phyloP scores from a whole-genome alignment of 1,139 yeast species.

The Zygosaccharomyces sapae region DNA sequence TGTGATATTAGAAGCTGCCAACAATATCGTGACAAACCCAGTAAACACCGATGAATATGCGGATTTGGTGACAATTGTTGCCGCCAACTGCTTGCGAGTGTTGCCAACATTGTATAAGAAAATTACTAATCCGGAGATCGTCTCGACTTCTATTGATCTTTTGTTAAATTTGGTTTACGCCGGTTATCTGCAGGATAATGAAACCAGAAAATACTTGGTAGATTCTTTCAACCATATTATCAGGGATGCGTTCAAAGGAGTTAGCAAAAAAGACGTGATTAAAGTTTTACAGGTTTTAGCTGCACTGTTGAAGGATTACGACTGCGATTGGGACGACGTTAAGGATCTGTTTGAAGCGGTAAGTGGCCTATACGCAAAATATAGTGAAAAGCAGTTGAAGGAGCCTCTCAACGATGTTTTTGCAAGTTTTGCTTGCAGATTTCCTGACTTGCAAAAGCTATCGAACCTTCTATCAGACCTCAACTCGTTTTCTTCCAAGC shows the following conservation, averaged over 20 bases:
- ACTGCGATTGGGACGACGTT: conserved; percentile 52
- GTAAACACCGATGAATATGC: conserved; percentile 43
- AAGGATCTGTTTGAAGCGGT: conserved; percentile 51
- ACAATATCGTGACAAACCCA: conserved; percentile 43
- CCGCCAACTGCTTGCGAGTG: conserved; percentile 50
- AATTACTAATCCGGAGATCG: conserved; percentile 46
- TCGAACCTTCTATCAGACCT: conserved; percentile 55
- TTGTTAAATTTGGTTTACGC: conserved; percentile 56
- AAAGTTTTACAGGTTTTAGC: conserved; percentile 58
- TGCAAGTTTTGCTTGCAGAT: conserved; percentile 52
- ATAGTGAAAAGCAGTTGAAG: conserved; percentile 59
- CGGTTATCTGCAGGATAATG: conserved; percentile 54
- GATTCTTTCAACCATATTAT: conserved; percentile 58
- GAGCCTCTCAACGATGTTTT: conserved; percentile 57
- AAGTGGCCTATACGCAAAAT: conserved; percentile 56
- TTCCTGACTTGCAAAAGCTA: conserved; percentile 43
- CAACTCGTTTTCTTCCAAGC: conserved; percentile 60
- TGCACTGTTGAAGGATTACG: conserved; percentile 49
- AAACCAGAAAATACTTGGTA: conserved; percentile 53
- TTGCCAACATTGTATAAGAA: conserved; percentile 49
- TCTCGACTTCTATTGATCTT: conserved; percentile 50
- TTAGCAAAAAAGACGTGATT: conserved; percentile 53
- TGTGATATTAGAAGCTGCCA: conserved; percentile 54
- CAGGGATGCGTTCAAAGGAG: conserved; percentile 55
- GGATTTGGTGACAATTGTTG: conserved; percentile 51